Conservation (phyloP, 768 basidiomycete genomes). For the Boletus rufocinnamomeus region DNA sequence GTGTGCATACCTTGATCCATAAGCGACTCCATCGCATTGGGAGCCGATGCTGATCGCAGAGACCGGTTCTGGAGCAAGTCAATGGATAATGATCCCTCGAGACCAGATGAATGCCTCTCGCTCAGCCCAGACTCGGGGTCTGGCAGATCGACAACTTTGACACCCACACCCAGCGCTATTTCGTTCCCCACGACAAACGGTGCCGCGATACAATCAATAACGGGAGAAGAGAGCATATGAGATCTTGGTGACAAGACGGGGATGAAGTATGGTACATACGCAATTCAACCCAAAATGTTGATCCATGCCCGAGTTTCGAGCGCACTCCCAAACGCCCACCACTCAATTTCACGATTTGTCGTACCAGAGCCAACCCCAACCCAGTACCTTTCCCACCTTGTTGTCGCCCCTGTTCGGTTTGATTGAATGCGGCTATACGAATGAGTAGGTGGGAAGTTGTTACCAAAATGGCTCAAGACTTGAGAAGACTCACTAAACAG, state of each 20-base stretch:
- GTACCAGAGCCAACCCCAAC: slow-evolving; percentile 72
- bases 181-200: slow-evolving; percentile 4
- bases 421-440: slow-evolving; percentile 65
- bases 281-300: slow-evolving; percentile 88
- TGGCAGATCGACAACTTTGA: slow-evolving; percentile 42
- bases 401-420: slow-evolving; percentile 73
- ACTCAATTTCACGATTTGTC: slow-evolving; percentile 75
- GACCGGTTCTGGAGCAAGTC: slow-evolving; percentile 23
- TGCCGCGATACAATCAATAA: slow-evolving; percentile 10
- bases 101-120: slow-evolving; percentile 23
- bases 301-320: slow-evolving; percentile 66
- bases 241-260: slow-evolving; percentile 11
- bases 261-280: slow-evolving; percentile 39
- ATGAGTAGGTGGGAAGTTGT: slow-evolving; percentile 8
- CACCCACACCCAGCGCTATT: slow-evolving; percentile 68
- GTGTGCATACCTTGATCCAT: slow-evolving; percentile 60
- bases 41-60: slow-evolving; percentile 4
- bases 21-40: slow-evolving; percentile 58
- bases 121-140: slow-evolving; percentile 26
- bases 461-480: neutral
- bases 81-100: slow-evolving; percentile 31
- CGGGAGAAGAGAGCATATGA: slow-evolving; percentile 10
- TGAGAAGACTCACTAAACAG: slow-evolving; percentile 59
- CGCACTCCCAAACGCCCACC: slow-evolving; percentile 74
- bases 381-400: slow-evolving; percentile 78